phyloP scores from a whole-genome alignment of 345 rosid genomes.

The Durio zibethinus region DNA sequence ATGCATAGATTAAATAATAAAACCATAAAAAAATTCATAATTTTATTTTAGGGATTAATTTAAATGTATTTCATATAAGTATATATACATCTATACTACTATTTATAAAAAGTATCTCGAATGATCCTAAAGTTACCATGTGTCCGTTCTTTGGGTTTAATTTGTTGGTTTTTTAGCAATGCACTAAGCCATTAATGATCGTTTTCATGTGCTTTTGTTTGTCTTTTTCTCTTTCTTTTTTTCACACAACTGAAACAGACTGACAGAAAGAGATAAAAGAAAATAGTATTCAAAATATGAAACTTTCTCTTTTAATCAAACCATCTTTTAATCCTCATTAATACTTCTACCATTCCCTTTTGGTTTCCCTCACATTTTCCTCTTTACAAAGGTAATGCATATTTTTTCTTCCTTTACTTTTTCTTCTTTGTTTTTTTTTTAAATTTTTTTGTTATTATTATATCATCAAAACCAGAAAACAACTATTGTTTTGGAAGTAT shows the following conservation, averaged over 20 bases:
- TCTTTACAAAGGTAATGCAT: neutral
- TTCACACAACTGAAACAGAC: neutral
- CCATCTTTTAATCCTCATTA: neutral
- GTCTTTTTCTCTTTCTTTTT: neutral
- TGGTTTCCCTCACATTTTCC: neutral
- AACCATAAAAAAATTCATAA: no score
- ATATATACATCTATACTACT: no score
- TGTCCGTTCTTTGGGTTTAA: no score
- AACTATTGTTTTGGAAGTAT: no score
- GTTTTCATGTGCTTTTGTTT: neutral
- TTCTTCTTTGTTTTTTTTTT: neutral
- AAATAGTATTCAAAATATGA: neutral
- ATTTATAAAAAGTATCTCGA: no score
- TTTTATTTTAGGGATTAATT: no score
- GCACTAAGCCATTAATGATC: neutral
- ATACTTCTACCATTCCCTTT: neutral
- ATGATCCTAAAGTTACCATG: no score
- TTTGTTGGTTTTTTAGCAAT: no score
- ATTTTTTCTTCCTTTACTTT: neutral
- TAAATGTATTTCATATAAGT: no score
- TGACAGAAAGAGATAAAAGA: neutral
- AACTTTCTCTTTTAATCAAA: slow-evolving; percentile 1
- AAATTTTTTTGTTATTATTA: no score
- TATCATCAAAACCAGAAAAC: no score
- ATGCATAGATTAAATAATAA: no score